phyloP scores from a whole-genome alignment of 306 rosid genomes.

The Pueraria montana region DNA sequence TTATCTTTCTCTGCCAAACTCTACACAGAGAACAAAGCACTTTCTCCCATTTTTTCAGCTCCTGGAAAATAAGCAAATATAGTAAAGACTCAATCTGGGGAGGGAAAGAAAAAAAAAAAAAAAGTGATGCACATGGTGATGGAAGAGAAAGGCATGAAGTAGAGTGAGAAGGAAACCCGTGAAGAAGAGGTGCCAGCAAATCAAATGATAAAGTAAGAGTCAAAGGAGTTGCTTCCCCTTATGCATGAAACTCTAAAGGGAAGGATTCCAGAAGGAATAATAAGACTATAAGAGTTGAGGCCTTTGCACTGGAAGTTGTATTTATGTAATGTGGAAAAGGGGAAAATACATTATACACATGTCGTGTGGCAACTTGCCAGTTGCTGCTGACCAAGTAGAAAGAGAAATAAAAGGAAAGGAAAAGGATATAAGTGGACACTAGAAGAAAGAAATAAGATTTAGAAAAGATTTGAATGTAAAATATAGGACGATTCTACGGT shows the following conservation, averaged over 20 bases:
- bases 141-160: constrained; percentile 33
- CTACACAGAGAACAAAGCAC: constrained; percentile 51
- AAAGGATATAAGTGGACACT: constrained; percentile 37
- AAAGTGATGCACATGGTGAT: constrained; percentile 30
- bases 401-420: constrained; percentile 30
- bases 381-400: constrained; percentile 52
- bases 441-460: constrained; percentile 20
- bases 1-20: constrained; percentile 57
- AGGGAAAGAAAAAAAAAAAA: neutral
- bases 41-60: constrained; percentile 57
- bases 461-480: neutral
- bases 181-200: constrained; percentile 46
- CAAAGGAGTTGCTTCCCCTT: constrained; percentile 37
- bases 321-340: constrained; percentile 54
- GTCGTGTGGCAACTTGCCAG: constrained; percentile 55
- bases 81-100: constrained; percentile 37
- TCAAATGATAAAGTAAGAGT: constrained; percentile 44
- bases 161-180: constrained; percentile 45
- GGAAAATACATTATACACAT: constrained; percentile 47
- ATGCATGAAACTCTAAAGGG: constrained; percentile 41
- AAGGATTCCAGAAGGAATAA: constrained; percentile 50
- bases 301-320: constrained; percentile 33
- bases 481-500: too few species aligned
- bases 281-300: constrained; percentile 21
- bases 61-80: constrained; percentile 56